Evolutionary conservation across 306 rosid species (phyloP).

Genomic region (Gastrolobium villosum): DNA sequence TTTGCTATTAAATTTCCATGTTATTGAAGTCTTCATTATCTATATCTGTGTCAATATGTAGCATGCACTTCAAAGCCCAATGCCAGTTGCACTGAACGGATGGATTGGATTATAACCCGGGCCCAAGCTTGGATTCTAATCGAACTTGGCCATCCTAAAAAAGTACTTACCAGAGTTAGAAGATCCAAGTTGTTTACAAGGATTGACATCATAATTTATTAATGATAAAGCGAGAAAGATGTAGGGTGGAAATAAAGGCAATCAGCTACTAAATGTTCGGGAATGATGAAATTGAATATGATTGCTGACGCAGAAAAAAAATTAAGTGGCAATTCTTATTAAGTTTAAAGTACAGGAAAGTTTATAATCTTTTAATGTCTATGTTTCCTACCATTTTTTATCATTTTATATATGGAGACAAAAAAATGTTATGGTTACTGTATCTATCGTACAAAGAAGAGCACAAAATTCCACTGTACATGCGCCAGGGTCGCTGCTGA

Average conservation of each 20-base stretch:
- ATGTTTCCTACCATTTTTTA: constrained; percentile 43
- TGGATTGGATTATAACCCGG: neutral
- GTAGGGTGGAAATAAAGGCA: neutral
- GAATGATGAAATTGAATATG: constrained; percentile 3
- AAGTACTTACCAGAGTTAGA: neutral
- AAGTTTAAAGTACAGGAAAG: constrained; percentile 9
- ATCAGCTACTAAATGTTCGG: neutral
- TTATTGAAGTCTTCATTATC: neutral
- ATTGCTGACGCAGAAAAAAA: neutral
- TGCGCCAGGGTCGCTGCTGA: constrained; percentile 43
- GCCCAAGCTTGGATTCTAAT: neutral
- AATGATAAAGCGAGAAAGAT: neutral
- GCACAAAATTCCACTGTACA: constrained; percentile 66
- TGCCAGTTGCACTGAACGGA: too few species aligned
- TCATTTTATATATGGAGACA: constrained; percentile 43
- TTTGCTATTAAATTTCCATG: neutral
- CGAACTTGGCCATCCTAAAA: neutral
- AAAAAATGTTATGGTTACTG: constrained; percentile 42
- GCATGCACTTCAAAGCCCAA: too few species aligned
- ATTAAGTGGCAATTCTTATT: neutral
- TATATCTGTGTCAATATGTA: neutral
- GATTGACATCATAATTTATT: neutral
- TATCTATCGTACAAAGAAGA: constrained; percentile 50
- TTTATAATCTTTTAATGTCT: constrained; percentile 1
- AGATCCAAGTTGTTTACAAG: neutral